These are phyloP conservation scores for Lachnellula suecica DNA, from an alignment of 2,329 filamentous ascomycete genomes.

Conservation along the genomic window DNA sequence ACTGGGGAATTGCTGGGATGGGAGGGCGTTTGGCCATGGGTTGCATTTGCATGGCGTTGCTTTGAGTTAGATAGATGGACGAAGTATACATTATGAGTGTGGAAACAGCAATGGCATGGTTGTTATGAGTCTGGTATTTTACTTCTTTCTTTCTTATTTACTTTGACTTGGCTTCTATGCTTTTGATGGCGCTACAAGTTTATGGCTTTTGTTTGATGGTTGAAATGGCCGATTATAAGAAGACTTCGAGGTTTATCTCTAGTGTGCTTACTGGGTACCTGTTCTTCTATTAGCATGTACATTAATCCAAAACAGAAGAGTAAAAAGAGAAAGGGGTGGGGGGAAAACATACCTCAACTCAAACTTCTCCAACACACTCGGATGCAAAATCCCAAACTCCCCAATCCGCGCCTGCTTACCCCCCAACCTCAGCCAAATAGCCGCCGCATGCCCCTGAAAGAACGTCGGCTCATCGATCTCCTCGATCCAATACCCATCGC, in stretches of 20 bases:
- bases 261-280: constrained; percentile 90
- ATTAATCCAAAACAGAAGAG: background rate
- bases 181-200: too few species aligned
- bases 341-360: constrained; percentile 66
- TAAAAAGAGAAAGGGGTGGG: background rate
- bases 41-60: background rate
- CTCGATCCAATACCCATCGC: constrained; percentile 89
- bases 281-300: constrained; percentile 23
- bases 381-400: constrained; percentile 91
- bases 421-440: constrained; percentile 73
- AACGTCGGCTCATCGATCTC: constrained; percentile 90
- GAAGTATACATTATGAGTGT: too few species aligned
- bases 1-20: too few species aligned
- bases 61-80: too few species aligned
- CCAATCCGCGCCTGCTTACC: constrained; percentile 79
- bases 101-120: too few species aligned
- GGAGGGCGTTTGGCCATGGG: background rate
- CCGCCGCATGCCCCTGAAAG: constrained; percentile 85
- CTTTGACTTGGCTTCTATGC: too few species aligned
- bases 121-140: too few species aligned
- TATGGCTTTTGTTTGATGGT: background rate
- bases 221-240: constrained; percentile 58
- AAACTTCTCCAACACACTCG: constrained; percentile 88
- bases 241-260: constrained; percentile 92
- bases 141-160: too few species aligned